Percentiles rank a stretch among this genome's conserved stretches.
These are phyloP conservation scores for Coleophoma crateriformis DNA, from an alignment of 2,329 filamentous ascomycete genomes.

Conservation along the genomic window DNA sequence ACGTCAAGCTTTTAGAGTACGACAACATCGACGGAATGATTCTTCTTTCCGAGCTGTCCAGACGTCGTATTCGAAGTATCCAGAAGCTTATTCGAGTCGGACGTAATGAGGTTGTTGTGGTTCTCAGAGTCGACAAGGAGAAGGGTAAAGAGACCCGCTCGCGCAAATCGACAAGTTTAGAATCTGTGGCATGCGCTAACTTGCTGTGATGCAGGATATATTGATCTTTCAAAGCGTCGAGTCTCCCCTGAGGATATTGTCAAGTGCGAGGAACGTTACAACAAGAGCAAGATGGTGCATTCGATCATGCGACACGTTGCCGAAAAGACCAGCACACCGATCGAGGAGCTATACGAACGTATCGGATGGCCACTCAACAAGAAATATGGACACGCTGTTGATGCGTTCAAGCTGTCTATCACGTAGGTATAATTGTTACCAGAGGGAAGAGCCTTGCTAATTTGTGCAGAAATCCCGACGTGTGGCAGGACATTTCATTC, in stretches of 20 bases:
- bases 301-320: slow-evolving; percentile 98
- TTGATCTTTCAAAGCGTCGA: slow-evolving; percentile 96
- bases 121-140: slow-evolving; percentile 98
- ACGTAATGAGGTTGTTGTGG: slow-evolving; percentile 96
- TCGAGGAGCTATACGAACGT: slow-evolving; percentile 87
- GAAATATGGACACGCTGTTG: slow-evolving; percentile 93
- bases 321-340: slow-evolving; percentile 92
- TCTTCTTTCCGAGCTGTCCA: slow-evolving; percentile 90
- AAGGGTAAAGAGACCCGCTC: slow-evolving; percentile 57
- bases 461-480: slow-evolving; percentile 73
- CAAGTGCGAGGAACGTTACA: slow-evolving; percentile 98
- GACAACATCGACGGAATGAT: slow-evolving; percentile 99
- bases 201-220: slow-evolving; percentile 59
- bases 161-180: background rate
- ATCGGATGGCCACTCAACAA: slow-evolving; percentile 98
- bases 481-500: slow-evolving; percentile 92
- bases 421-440: slow-evolving; percentile 54
- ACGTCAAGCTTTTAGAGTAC: slow-evolving; percentile 98
- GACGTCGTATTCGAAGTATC: slow-evolving; percentile 96
- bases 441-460: slow-evolving; percentile 8
- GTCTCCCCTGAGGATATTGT: slow-evolving; percentile 96
- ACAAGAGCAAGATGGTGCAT: slow-evolving; percentile 99
- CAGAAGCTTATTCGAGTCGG: slow-evolving; percentile 98
- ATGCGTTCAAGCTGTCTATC: slow-evolving; percentile 98
- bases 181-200: slow-evolving; percentile 2